Evolutionary conservation across 208 protist species (phyloP).

Genomic region (Trypanosomatidae sp.): DNA sequence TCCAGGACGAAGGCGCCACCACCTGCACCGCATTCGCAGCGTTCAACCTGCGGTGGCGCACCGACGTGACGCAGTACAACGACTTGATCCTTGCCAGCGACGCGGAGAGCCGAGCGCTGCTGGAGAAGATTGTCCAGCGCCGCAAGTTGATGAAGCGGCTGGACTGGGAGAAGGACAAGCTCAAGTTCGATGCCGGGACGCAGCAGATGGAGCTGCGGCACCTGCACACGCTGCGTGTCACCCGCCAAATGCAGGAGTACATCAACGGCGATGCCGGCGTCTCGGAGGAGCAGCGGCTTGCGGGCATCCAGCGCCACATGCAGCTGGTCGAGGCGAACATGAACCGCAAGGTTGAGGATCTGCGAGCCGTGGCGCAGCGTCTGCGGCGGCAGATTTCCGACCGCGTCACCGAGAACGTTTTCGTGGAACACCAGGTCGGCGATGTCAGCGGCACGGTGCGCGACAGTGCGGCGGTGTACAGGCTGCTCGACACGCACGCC

Average conservation of each 20-base stretch:
- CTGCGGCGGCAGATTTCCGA: slow-evolving; percentile 75
- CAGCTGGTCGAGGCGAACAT: slow-evolving; percentile 69
- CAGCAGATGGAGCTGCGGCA: slow-evolving; percentile 89
- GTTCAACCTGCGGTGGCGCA: slow-evolving; percentile 72
- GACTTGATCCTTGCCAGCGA: slow-evolving; percentile 75
- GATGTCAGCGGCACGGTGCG: slow-evolving; percentile 48
- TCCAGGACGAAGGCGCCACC: slow-evolving; percentile 88
- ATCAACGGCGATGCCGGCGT: slow-evolving; percentile 74
- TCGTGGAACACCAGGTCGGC: slow-evolving; percentile 44
- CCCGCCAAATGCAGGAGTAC: slow-evolving; percentile 93
- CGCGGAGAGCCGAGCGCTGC: slow-evolving; percentile 65
- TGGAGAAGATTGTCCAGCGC: slow-evolving; percentile 75
- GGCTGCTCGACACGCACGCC: slow-evolving; percentile 60
- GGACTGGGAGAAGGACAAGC: slow-evolving; percentile 68
- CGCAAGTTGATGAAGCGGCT: slow-evolving; percentile 82
- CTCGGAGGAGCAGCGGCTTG: slow-evolving; percentile 66
- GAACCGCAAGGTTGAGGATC: slow-evolving; percentile 78
- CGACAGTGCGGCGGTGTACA: slow-evolving; percentile 57
- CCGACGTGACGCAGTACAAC: slow-evolving; percentile 81
- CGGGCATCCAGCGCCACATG: slow-evolving; percentile 77
- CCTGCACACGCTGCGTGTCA: slow-evolving; percentile 94
- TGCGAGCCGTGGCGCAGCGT: slow-evolving; percentile 36
- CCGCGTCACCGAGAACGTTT: slow-evolving; percentile 65
- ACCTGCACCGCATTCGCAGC: slow-evolving; percentile 77
- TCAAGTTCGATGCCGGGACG: slow-evolving; percentile 73